Evolutionary conservation across 1,284 basidiomycete species (phyloP), one percentile per base, ranked within the genome.

Genomic region (Moesziomyces aphidis): DNA sequence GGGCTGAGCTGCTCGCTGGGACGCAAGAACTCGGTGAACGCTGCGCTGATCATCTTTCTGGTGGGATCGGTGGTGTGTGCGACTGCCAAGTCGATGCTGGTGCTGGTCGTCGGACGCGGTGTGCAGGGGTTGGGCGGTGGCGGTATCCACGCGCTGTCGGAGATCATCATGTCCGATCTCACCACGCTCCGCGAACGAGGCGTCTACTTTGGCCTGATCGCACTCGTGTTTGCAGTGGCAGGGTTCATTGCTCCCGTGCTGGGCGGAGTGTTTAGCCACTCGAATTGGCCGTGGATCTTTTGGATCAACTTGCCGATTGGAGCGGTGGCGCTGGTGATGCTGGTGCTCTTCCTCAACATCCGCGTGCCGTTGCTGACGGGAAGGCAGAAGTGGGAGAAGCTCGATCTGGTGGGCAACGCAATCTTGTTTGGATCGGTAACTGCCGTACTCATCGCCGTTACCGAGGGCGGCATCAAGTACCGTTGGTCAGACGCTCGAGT

Each of bases 61-160:
- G 73, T 54, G 8, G 77, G 77, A 2, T 61, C 55, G 11, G 50
- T 77, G 5, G 52, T 73, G 0, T 69, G 73, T 36, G 76, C 69
- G 0, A 42, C 64, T 2, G 55, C 76, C 34, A 64, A 62, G 28
- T 48, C 50, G 4, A 55, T 78, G 42, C n/a, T 73, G 13, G 44
- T 61, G 4, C 51, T 79, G 7, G 69, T 76, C 7, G 36, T 70
- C 13, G 77, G 73, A 2, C 26, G 77, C 11, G 76, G 67, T 8
- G 52, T 88, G 11, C 84, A 85, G 53, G 87, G 87, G 3, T 69
- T 86, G 21, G 87, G 87, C 4, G 86, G 83, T 10, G 86, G 87
- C 7, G 86, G 86, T 10, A 78, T 87, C 34, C 73, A 87, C 13
- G 85, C 86, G 21, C 71, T 87, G 22, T 80, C 83, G 22, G 85